These are phyloP conservation scores for Novakomyces olei DNA, from an alignment of 805 yeast genomes.

Conservation along the genomic window DNA sequence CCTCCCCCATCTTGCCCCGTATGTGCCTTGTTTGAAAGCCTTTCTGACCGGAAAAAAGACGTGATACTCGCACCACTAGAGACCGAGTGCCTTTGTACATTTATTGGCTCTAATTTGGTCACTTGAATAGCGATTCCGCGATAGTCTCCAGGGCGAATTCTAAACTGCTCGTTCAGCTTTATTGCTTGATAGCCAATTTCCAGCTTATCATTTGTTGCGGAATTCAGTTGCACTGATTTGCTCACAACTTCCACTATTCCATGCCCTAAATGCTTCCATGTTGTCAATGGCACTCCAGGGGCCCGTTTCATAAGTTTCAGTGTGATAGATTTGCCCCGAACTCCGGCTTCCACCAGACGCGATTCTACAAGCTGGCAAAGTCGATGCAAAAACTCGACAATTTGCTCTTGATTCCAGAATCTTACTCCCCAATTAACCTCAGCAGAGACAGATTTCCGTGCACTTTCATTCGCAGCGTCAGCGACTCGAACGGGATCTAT, in stretches of 20 bases:
- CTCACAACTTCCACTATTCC: conserved; percentile 52
- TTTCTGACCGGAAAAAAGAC: no score
- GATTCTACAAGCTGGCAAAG: conserved; percentile 36
- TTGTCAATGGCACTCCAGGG: conserved; percentile 43
- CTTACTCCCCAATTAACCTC: conserved; percentile 86
- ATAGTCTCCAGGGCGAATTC: conserved; percentile 22
- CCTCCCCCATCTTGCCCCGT: no score
- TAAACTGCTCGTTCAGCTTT: no score
- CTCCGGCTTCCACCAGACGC: conserved; percentile 27
- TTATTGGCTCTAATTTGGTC: conserved; percentile 31
- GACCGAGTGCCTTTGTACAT: no score
- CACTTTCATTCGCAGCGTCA: conserved; percentile 21
- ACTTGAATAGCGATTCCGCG: conserved; percentile 63
- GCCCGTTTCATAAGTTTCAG: conserved; percentile 46
- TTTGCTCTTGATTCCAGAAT: conserved; percentile 36
- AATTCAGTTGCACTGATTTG: conserved; percentile 36
- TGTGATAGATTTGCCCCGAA: conserved; percentile 35
- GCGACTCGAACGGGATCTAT: conserved; percentile 40
- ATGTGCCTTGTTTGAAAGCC: no score
- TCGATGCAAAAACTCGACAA: conserved; percentile 37
- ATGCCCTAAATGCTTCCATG: conserved; percentile 66
- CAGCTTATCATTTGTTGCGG: conserved; percentile 38
- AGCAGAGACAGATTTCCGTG: conserved; percentile 58
- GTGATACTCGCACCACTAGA: no score
- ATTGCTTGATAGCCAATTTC: conserved; percentile 32